phyloP scores from a whole-genome alignment of 2,329 filamentous ascomycete species.

The Aspergillus cejpii region DNA sequence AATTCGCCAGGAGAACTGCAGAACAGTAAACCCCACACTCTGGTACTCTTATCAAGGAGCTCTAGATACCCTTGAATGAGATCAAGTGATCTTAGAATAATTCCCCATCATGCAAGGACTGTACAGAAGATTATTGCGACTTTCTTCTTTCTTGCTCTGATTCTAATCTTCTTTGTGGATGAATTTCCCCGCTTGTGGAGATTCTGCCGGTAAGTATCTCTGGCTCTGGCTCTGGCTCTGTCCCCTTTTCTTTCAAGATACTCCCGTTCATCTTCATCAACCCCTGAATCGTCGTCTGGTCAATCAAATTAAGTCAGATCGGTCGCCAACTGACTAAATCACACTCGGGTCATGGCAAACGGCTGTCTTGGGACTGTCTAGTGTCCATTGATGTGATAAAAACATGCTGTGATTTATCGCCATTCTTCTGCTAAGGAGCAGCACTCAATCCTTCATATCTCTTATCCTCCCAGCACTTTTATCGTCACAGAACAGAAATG shows the following conservation, averaged over 20 bases:
- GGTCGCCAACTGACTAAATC: background rate
- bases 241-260: conserved; percentile 16
- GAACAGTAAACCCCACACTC: too few species aligned
- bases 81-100: background rate
- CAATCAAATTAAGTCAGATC: conserved; percentile 1
- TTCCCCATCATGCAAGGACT: background rate
- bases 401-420: conserved; percentile 6
- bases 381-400: conserved; percentile 3
- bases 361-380: background rate
- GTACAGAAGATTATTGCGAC: background rate
- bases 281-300: conserved; percentile 19
- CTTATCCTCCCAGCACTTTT: background rate
- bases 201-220: too few species aligned
- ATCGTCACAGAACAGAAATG: conserved; percentile 24
- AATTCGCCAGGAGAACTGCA: too few species aligned
- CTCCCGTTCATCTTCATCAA: background rate
- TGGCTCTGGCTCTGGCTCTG: conserved; percentile 7
- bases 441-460: conserved; percentile 11
- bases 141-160: too few species aligned
- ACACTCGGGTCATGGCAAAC: background rate
- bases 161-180: too few species aligned
- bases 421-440: conserved; percentile 11
- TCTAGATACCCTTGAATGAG: too few species aligned
- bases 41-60: too few species aligned
- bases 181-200: background rate